Base-by-base conservation (phyloP, 805 yeast species). In the Saccharomyces paradoxus region DNA sequence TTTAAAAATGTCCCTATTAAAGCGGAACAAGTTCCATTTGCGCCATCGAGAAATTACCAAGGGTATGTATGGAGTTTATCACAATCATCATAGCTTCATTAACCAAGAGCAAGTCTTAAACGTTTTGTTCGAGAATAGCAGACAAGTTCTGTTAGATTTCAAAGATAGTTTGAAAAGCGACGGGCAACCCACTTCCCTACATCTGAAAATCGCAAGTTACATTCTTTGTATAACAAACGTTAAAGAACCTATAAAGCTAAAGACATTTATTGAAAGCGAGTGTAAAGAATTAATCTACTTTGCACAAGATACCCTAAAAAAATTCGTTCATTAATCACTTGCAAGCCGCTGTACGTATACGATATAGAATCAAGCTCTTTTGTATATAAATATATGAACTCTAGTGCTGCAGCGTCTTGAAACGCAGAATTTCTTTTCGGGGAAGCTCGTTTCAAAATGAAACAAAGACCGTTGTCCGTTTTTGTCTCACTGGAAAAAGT, bases 21-120 rank as follows among this genome's bases (percentile, higher is more conserved):
- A 59, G 24, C 65, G 79, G 51, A 68, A 71, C 50, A 68, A 67
- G 27, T 75, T 71, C 58, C 51, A 69, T 46, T 28, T 71, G 46
- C 71, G 81, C 59, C 74, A 77, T 55, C 71, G 71, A 5, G 67
- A 59, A 44, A 59, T 67, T 1, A 52, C 71, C 4, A 58, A 59
- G 22, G 56, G 26, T 50, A 44, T 57, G 46, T 12, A 17, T 3
- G 44, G 22, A 17, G 17, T 37, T 17, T 37, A 37, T 17, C 44
- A n/a, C 44, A 17, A 37, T 2, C 44, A 9, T 17, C 24, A 17
- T 8, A 37, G 17, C 13, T n/a, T 3, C 24, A 8, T 37, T 37
- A 17, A 21, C 8, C 24, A 37, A 37, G 24, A 37, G 44, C 22
- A 37, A 24, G 24, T 10, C 7, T 17, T 37, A 4, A 21, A 37